Conservation (phyloP, 2,329 filamentous ascomycete species). For the Leptographium galeiforme region DNA sequence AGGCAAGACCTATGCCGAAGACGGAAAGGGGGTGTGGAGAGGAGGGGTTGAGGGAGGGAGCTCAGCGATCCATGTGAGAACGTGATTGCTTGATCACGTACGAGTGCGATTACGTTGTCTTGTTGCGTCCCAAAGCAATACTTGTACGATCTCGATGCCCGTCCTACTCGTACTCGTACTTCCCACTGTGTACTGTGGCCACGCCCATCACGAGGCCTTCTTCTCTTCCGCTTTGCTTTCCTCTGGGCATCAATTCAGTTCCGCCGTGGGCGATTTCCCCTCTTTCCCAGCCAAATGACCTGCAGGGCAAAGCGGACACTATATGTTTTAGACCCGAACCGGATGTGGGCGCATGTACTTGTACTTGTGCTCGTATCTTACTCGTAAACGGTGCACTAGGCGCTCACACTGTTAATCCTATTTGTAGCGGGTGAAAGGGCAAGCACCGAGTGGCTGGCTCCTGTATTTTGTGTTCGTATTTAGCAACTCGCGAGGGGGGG, state of each 20-base stretch:
- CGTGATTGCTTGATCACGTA: background rate
- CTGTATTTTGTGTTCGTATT: background rate
- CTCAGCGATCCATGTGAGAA: background rate
- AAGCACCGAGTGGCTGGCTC: background rate
- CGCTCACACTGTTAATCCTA: background rate
- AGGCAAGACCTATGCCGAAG: background rate
- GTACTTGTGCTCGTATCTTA: background rate
- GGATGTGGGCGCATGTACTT: background rate
- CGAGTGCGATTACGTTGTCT: background rate
- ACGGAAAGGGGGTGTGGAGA: conserved; percentile 1
- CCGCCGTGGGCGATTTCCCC: background rate
- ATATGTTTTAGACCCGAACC: background rate
- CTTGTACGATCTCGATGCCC: no score
- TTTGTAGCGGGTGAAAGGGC: background rate
- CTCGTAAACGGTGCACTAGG: background rate
- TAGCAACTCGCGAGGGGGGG: no score
- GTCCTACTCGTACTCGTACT: no score
- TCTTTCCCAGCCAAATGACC: background rate
- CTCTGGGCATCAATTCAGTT: background rate
- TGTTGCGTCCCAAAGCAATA: background rate
- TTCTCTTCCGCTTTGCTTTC: background rate
- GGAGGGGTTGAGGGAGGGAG: background rate
- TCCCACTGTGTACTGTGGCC: no score
- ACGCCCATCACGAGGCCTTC: background rate
- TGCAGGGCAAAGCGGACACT: background rate